phyloP scores from a whole-genome alignment of 257 asterid genomes.

The Solanum sitiens region DNA sequence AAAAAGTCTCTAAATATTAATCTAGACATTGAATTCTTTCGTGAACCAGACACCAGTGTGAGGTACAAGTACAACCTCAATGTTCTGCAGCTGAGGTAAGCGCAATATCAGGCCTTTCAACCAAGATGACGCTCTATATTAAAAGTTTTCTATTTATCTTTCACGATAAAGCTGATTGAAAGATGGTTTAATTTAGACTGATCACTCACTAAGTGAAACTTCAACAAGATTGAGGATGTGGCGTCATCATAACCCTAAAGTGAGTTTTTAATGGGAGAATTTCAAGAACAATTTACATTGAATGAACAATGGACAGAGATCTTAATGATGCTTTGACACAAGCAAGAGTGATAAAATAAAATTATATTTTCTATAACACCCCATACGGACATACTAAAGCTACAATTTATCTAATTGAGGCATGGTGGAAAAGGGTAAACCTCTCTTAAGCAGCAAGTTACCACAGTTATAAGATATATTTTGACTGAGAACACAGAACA shows the following conservation, averaged over 20 bases:
- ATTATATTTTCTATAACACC: background rate
- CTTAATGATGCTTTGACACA: background rate
- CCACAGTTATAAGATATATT: background rate
- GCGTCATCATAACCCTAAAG: background rate
- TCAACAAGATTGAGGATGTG: background rate
- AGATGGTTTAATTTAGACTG: background rate
- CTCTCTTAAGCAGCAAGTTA: background rate
- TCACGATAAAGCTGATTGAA: background rate
- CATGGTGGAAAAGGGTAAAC: background rate
- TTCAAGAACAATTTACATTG: background rate
- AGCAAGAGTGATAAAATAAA: background rate
- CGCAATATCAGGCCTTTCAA: background rate
- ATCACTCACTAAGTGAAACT: background rate
- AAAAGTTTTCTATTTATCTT: background rate
- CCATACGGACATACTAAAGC: background rate
- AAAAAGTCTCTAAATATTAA: background rate
- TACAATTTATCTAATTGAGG: background rate
- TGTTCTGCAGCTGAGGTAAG: background rate
- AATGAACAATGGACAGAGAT: background rate
- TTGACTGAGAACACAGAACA: background rate
- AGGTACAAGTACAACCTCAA: background rate
- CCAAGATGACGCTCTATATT: background rate
- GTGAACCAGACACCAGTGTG: background rate
- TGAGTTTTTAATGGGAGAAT: background rate
- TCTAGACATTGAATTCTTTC: background rate